Evolutionary conservation across 306 rosid genomes (phyloP), one percentile per base, ranked within the genome.

Genomic region (Malus sieversii): DNA sequence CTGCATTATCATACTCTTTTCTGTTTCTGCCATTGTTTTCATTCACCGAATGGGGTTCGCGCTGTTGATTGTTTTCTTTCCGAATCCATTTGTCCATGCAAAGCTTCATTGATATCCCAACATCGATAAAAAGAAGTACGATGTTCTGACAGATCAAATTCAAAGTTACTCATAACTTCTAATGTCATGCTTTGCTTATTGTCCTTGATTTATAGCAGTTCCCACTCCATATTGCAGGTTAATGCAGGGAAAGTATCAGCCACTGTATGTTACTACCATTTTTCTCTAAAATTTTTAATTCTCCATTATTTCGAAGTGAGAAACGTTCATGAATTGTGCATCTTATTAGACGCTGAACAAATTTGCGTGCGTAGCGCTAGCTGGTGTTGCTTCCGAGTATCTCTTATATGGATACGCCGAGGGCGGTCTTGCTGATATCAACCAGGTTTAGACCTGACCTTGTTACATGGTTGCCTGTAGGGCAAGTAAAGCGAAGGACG

Each of bases 391-490:
- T 30, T 82, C 97, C 3, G 98, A 95, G 83, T 92, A 95, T 84
- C 97, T 95, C 46, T 59, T 89, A 44, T 92, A 84, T 73, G 98
- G 97, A 72, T 77, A 78, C 81, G 86, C 97, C 18, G 98, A 95
- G 88, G 98, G 98, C 73, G 97, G 98, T 57, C 83, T 95, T 40
- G 92, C 90, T 70, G 98, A 95, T 86, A 92, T 94, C 68, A 84
- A 91, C 81, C 87, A 94, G 98, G 98, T 94, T 80, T 15, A 46
- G 22, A 46, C 22, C 5, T 32, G 58, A 48, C 33, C 42, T 4
- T 48, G 11, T 23, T 62, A 29, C 66, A 33, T 53, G 32, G 32
- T 16, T n/a, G 45, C 11, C 45, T 9, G 1, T 42, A 42, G 3
- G 3, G 10, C 45, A 42, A 42, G 45, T 42, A 9, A 42, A 42